Conservation (phyloP, 495 filamentous ascomycete genomes). For the Lentithecium fluviatile region DNA sequence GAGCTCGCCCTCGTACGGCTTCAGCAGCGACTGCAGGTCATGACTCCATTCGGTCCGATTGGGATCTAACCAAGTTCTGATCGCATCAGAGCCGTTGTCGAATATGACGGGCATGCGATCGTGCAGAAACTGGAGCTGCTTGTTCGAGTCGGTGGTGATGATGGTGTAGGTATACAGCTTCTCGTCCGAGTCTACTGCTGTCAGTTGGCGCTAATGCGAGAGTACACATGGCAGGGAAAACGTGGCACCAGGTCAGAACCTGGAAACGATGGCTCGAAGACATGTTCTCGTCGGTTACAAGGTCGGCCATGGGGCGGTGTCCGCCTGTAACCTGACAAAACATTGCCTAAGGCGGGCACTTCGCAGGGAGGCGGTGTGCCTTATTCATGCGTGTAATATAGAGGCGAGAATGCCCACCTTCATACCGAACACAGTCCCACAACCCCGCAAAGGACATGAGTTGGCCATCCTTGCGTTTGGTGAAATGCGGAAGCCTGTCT, state of each 20-base stretch:
- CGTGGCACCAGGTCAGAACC: conserved; percentile 17
- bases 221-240: conserved; percentile 14
- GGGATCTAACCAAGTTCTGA: conserved; percentile 80
- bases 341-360: not conserved
- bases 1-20: conserved; percentile 74
- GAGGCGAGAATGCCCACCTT: conserved; percentile 51
- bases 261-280: conserved; percentile 1
- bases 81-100: conserved; percentile 67
- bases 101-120: conserved; percentile 95
- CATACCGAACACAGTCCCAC: conserved; percentile 84
- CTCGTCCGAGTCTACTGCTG: conserved; percentile 52
- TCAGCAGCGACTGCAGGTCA: conserved; percentile 72
- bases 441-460: conserved; percentile 89
- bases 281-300: too few relatives aligned
- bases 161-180: conserved; percentile 84
- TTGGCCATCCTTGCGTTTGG: conserved; percentile 74
- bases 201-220: conserved; percentile 1
- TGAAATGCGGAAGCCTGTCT: conserved; percentile 78
- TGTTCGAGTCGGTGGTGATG: conserved; percentile 82
- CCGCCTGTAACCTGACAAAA: not conserved
- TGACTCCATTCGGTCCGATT: conserved; percentile 66
- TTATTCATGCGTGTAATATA: not conserved
- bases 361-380: too few relatives aligned
- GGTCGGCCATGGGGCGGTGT: not conserved
- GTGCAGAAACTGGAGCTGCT: conserved; percentile 79